These are phyloP conservation scores for Trichoderma endophyticum DNA, from an alignment of 2,329 filamentous ascomycete genomes.

Conservation along the genomic window DNA sequence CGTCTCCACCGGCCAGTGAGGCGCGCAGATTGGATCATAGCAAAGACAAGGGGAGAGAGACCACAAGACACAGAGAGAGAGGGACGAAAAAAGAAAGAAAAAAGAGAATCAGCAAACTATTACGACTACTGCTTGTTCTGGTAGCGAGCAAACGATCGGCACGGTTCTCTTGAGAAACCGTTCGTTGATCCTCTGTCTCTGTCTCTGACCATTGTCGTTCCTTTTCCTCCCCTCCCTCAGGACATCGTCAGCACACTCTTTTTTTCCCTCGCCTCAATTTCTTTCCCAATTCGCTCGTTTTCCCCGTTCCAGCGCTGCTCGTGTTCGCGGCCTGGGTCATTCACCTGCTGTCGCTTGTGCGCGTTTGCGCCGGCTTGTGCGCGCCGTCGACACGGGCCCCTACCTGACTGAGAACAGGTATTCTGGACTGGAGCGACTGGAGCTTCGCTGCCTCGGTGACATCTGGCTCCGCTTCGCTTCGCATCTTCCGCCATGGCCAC, in stretches of 20 bases:
- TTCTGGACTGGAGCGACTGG: neutral
- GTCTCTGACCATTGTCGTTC: conserved; percentile 3
- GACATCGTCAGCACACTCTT: neutral
- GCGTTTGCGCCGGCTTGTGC: conserved; percentile 21
- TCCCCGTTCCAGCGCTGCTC: neutral
- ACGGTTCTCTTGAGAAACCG: neutral
- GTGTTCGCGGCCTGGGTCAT: neutral
- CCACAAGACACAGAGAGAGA: neutral
- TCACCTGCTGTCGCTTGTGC: conserved; percentile 11
- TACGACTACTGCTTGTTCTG: neutral
- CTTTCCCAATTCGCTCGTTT: neutral
- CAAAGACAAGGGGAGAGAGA: neutral
- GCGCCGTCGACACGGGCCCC: conserved; percentile 17
- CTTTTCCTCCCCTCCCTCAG: neutral
- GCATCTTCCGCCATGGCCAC: conserved; percentile 53
- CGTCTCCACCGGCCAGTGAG: neutral
- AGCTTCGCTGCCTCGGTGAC: conserved; percentile 10
- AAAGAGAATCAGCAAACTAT: neutral
- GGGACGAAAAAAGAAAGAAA: neutral
- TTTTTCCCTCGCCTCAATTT: neutral
- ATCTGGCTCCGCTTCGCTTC: conserved; percentile 19
- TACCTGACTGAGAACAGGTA: neutral
- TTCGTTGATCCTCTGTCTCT: neutral
- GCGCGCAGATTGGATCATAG: conserved; percentile 12
- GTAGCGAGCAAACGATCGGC: neutral